Conservation (phyloP, 116 monocot genomes). For the Cymodocea nodosa region DNA sequence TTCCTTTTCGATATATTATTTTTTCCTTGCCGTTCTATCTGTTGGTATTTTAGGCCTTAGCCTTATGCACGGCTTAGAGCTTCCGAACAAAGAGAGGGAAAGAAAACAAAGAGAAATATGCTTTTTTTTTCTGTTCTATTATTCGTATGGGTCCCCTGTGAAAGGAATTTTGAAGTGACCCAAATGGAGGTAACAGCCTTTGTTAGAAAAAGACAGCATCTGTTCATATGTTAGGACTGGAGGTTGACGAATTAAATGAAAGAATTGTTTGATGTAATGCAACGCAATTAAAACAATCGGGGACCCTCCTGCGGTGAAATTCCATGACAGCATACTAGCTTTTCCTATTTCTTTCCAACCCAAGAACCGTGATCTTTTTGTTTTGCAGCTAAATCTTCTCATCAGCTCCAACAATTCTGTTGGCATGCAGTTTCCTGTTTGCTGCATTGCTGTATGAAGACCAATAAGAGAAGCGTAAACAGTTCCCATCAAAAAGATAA, state of each 20-base stretch:
- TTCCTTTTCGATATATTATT: background rate
- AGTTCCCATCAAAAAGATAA: background rate
- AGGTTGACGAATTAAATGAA: background rate
- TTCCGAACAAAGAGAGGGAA: background rate
- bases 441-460: background rate
- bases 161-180: slow-evolving; percentile 6
- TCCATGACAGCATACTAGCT: background rate
- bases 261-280: background rate
- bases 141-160: slow-evolving; percentile 1
- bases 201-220: background rate
- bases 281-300: background rate
- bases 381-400: slow-evolving; percentile 1
- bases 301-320: background rate
- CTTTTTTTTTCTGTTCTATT: background rate
- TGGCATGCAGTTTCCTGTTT: slow-evolving; percentile 1
- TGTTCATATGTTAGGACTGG: background rate
- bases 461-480: background rate
- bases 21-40: background rate
- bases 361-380: background rate
- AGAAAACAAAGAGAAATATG: background rate
- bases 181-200: background rate
- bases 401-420: background rate
- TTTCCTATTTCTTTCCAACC: background rate
- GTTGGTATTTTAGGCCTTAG: background rate
- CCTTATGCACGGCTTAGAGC: background rate